A percentile compares a stretch with the other conserved stretches of the same genome.
phyloP scores from a whole-genome alignment of 306 rosid species.

The Benincasa hispida region DNA sequence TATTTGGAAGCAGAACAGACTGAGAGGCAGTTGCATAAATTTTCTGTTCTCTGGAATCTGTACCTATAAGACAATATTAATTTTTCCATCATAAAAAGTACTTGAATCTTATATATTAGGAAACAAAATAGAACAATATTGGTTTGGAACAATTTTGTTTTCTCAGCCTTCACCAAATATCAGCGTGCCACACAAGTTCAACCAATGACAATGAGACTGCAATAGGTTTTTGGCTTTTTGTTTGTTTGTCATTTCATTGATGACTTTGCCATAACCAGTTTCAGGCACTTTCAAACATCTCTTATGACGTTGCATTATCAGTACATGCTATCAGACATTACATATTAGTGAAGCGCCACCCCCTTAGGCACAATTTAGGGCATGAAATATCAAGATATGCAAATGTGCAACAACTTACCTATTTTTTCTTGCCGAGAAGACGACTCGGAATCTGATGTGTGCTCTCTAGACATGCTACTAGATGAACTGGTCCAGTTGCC shows the following conservation, averaged over 20 bases:
- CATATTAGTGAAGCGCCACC: too few species aligned
- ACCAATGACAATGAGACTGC: not conserved
- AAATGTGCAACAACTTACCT: constrained; percentile 28
- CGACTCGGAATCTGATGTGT: constrained; percentile 18
- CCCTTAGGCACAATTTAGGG: not conserved
- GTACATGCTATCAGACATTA: too few species aligned
- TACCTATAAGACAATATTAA: constrained; percentile 18
- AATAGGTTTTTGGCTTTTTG: too few species aligned
- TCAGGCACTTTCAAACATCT: too few species aligned
- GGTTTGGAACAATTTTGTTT: not conserved
- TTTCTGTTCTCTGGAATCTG: constrained; percentile 17
- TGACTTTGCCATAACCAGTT: not conserved
- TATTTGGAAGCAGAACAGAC: constrained; percentile 20
- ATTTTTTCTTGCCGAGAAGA: constrained; percentile 34
- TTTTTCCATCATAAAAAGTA: not conserved
- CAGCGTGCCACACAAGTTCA: not conserved
- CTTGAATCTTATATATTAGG: not conserved
- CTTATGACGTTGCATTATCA: too few species aligned
- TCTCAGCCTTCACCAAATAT: not conserved
- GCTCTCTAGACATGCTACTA: constrained; percentile 16
- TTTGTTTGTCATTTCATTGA: too few species aligned
- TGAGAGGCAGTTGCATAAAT: constrained; percentile 22
- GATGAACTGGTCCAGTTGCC: constrained; percentile 18
- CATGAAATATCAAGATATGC: not conserved
- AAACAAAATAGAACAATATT: not conserved